phyloP scores from a whole-genome alignment of 176 grass and related monocot genomes.

The Oryza coarctata region DNA sequence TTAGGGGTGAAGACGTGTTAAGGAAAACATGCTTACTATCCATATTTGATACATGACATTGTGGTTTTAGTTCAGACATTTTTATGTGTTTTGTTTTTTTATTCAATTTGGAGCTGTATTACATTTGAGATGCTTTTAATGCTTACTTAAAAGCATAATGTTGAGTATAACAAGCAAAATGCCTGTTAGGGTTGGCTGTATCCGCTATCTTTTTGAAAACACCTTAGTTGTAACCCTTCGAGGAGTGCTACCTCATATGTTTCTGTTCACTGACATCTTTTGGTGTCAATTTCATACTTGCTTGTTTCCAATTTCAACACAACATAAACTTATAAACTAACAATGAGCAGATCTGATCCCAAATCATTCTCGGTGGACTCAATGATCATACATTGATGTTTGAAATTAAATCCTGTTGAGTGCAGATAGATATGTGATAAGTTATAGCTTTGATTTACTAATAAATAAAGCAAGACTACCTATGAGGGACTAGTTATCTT shows the following conservation, averaged over 20 bases:
- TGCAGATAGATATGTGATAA: background rate
- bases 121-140: background rate
- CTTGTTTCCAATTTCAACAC: background rate
- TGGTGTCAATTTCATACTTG: slow-evolving; percentile 2
- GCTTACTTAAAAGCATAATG: slow-evolving; percentile 6
- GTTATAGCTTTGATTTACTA: background rate
- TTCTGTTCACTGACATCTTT: slow-evolving; percentile 1
- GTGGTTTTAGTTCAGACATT: background rate
- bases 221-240: background rate
- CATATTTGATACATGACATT: background rate
- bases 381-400: background rate
- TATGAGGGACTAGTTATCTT: background rate
- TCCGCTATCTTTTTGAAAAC: background rate
- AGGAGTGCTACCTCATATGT: background rate
- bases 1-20: background rate
- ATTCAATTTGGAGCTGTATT: background rate
- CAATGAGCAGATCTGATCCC: background rate
- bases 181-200: background rate
- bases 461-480: background rate
- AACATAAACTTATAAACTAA: background rate
- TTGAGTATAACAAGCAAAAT: background rate
- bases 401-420: background rate
- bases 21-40: background rate
- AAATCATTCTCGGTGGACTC: background rate
- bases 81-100: background rate